Base-by-base conservation (phyloP, 108 stramenopile genomes). In the Parietichytrium sp. region DNA sequence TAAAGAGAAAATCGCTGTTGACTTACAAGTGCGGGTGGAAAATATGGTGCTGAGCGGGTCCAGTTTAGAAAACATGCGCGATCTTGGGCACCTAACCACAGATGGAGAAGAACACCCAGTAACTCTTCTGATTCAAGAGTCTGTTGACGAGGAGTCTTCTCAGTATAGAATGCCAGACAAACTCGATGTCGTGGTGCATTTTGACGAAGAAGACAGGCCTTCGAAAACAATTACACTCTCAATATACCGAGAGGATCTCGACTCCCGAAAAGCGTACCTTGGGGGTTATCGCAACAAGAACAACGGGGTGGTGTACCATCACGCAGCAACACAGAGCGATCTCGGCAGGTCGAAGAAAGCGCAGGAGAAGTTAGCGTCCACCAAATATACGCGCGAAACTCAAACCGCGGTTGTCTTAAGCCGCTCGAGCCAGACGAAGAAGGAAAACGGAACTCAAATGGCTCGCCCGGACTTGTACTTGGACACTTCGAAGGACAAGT, bases 361-460 rank as follows among this genome's bases (percentile, higher is more conserved):
- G n/a, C 53, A 78, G 51, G 55, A 87, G 30, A 78, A 55, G 15
- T 36, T 38, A 12, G 6, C 29, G 79, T 10, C 33, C 2, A 48
- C 83, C 45, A 54, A 85, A 27, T 45, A 83, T 20, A 83, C 38
- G 23, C 84, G 91, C 26, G 90, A 91, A 55, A 90, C 90, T 3
- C 91, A 91, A 79, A 91, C 91, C 29, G 51, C 27, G 20, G 45
- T 49, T 23, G 29, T 83, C 15, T 51, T 79, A 31, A 48, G 90
- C 31, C 55, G 77, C 54, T 78, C 54, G 13, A 30, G 47, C 30
- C 89, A 91, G 54, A 86, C 85, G 45, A 50, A 16, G 2, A 84
- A 89, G 25, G 91, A 90, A 83, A 61, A 54, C 26, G 87, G 88
- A 26, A 91, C 89, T 6, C 91, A 91, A 79, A 90, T 89, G 88